These are phyloP conservation scores for Canariomyces notabilis DNA, from an alignment of 2,329 filamentous ascomycete genomes.

Conservation along the genomic window DNA sequence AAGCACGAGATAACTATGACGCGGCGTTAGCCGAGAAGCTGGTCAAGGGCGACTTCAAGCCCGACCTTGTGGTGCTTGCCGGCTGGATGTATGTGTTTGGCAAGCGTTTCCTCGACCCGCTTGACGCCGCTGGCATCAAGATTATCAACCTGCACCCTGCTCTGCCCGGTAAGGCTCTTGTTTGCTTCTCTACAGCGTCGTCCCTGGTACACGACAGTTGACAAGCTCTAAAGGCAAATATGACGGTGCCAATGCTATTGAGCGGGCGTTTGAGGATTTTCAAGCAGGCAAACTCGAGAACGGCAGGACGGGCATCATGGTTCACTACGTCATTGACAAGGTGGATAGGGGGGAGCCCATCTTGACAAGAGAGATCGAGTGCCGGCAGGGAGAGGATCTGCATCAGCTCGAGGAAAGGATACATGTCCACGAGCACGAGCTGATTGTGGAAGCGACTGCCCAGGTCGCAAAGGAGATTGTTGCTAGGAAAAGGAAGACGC, in stretches of 20 bases:
- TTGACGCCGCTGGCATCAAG: slow-evolving; percentile 56
- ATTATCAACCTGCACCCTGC: slow-evolving; percentile 83
- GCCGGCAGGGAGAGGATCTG: slow-evolving; percentile 58
- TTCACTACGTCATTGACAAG: slow-evolving; percentile 75
- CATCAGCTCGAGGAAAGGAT: slow-evolving; percentile 66
- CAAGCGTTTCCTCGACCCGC: slow-evolving; percentile 61
- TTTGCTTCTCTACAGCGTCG: background rate
- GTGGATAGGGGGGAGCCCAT: slow-evolving; percentile 78
- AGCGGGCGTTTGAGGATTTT: slow-evolving; percentile 71
- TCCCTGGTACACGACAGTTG: slow-evolving; percentile 2
- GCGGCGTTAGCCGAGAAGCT: slow-evolving; percentile 66
- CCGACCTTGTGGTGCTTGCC: slow-evolving; percentile 73
- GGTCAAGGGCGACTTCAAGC: slow-evolving; percentile 47
- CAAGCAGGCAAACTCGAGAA: slow-evolving; percentile 58
- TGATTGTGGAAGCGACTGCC: slow-evolving; percentile 71
- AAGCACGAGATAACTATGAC: slow-evolving; percentile 66
- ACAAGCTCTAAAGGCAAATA: slow-evolving; percentile 51
- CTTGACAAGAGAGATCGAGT: slow-evolving; percentile 62
- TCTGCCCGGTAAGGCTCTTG: slow-evolving; percentile 49
- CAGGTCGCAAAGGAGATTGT: slow-evolving; percentile 41
- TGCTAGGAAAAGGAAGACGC: slow-evolving; percentile 12
- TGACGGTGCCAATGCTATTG: slow-evolving; percentile 73
- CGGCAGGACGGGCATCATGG: slow-evolving; percentile 77
- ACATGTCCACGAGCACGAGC: slow-evolving; percentile 68
- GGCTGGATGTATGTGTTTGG: slow-evolving; percentile 87